Conservation (phyloP, 1,284 basidiomycete species). For the Fomes fomentarius region DNA sequence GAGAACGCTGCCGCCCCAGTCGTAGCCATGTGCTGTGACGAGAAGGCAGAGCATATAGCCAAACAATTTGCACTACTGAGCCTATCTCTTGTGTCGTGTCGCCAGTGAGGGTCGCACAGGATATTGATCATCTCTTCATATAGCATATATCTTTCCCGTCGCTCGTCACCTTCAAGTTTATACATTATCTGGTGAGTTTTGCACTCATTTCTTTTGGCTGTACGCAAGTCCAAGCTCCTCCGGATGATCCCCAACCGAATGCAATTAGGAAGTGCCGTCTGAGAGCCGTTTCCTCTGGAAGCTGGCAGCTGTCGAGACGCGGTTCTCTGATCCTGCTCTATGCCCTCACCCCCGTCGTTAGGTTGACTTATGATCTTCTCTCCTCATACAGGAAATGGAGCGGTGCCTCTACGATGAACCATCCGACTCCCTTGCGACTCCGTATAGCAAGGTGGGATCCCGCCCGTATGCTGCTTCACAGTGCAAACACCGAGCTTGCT, state of each 20-base stretch:
- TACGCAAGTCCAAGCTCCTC: background rate
- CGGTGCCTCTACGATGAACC: no score
- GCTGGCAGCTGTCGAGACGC: constrained; percentile 36
- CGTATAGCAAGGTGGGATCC: no score
- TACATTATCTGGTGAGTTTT: constrained; percentile 7
- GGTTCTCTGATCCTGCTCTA: constrained; percentile 35
- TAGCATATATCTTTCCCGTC: no score
- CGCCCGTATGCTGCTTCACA: no score
- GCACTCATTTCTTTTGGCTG: background rate
- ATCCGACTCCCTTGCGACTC: no score
- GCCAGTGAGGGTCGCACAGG: no score
- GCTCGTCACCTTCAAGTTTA: no score
- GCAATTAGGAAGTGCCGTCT: constrained; percentile 43
- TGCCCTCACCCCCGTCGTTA: no score
- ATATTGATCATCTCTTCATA: no score
- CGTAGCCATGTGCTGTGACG: constrained; percentile 36
- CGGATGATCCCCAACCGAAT: constrained; percentile 37
- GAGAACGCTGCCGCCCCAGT: constrained; percentile 40
- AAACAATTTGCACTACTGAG: constrained; percentile 38
- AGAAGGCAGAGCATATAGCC: constrained; percentile 39
- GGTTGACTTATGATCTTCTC: no score
- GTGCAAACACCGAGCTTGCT: no score
- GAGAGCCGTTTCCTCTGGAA: constrained; percentile 32
- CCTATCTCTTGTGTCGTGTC: no score
- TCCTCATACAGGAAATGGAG: background rate